phyloP scores from a whole-genome alignment of 73 alveolate species.

The Tetrahymena elliotti region DNA sequence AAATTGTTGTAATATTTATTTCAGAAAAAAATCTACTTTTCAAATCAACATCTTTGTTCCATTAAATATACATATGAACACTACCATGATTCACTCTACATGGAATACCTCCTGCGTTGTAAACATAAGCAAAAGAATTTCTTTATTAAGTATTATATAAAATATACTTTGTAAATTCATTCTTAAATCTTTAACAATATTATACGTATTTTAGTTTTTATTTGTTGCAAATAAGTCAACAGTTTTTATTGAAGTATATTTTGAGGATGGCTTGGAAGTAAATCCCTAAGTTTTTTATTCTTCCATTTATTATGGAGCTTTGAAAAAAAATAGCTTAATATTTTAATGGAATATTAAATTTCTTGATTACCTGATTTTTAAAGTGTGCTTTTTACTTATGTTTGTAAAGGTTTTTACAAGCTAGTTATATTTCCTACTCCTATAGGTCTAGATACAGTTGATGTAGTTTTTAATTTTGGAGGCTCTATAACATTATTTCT shows the following conservation, averaged over 20 bases:
- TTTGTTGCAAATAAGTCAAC: slow-evolving; percentile 25
- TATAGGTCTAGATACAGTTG: background rate
- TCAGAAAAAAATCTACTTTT: background rate
- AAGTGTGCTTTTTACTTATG: background rate
- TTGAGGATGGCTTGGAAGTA: slow-evolving; percentile 7
- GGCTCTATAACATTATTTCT: background rate
- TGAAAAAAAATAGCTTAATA: background rate
- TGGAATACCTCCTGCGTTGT: slow-evolving; percentile 92
- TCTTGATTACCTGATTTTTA: background rate
- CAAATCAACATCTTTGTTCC: slow-evolving; percentile 61
- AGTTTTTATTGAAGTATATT: slow-evolving; percentile 15
- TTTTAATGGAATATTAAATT: background rate
- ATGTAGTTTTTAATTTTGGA: background rate
- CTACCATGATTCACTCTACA: slow-evolving; percentile 87
- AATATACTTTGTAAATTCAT: background rate
- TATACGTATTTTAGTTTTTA: slow-evolving; percentile 24
- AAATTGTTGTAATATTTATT: background rate
- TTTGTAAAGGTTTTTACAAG: background rate
- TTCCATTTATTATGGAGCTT: background rate
- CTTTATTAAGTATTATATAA: background rate
- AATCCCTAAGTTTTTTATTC: slow-evolving; percentile 5
- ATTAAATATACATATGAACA: slow-evolving; percentile 60
- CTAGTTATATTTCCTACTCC: background rate
- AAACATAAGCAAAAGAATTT: slow-evolving; percentile 77
- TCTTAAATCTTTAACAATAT: background rate